Conservation (phyloP, 177 flowering plant genomes). For the Vitis hybrid region DNA sequence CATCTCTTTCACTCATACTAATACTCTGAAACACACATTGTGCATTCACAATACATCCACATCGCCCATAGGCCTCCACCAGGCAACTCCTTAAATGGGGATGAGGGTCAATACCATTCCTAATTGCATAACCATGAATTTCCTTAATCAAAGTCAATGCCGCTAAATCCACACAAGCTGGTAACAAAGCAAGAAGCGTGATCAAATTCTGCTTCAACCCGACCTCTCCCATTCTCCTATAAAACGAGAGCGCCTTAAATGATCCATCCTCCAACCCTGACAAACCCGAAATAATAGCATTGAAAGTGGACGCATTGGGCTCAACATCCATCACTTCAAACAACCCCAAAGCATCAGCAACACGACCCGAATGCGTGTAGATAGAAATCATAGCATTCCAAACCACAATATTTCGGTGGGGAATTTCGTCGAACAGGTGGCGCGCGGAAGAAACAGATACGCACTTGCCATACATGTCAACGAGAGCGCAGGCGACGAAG, state of each 20-base stretch:
- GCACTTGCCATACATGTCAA: conserved; percentile 70
- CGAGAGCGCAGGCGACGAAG: conserved; percentile 55
- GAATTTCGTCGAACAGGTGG: conserved; percentile 64
- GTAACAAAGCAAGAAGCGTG: conserved; percentile 57
- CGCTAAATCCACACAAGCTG: conserved; percentile 42
- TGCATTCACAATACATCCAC: conserved; percentile 52
- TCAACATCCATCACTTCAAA: conserved; percentile 55
- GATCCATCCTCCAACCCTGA: conserved; percentile 36
- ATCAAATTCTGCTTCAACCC: conserved; percentile 54
- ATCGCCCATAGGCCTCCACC: conserved; percentile 69
- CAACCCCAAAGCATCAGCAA: conserved; percentile 38
- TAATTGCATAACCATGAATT: conserved; percentile 56
- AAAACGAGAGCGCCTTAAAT: conserved; percentile 42
- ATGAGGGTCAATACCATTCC: conserved; percentile 40
- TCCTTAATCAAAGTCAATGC: conserved; percentile 47
- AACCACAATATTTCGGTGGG: conserved; percentile 50
- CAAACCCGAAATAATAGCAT: conserved; percentile 54
- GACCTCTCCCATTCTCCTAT: conserved; percentile 37
- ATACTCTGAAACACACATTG: conserved; percentile 37
- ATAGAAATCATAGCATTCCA: conserved; percentile 74
- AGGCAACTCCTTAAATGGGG: conserved; percentile 56
- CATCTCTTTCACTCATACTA: conserved; percentile 51
- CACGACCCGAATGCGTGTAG: conserved; percentile 26
- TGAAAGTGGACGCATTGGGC: conserved; percentile 54
- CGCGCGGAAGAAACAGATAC: conserved; percentile 43